Percentiles rank a stretch among this genome's conserved stretches.
These are phyloP conservation scores for Cadophora malorum DNA, from an alignment of 2,329 filamentous ascomycete species.

Conservation along the genomic window DNA sequence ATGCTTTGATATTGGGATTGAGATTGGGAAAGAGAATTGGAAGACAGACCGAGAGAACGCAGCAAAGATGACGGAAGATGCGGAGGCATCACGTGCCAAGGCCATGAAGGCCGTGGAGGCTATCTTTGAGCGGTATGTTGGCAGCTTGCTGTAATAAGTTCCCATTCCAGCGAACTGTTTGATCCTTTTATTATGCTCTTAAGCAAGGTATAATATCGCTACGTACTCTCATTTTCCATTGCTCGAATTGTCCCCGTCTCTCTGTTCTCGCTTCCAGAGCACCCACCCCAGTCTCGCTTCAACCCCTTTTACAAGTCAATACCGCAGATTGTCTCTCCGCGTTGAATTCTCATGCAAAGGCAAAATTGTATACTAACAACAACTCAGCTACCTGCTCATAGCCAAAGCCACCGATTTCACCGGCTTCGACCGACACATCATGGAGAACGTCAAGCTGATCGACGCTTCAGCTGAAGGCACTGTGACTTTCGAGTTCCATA, in stretches of 20 bases:
- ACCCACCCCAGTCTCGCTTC: not conserved
- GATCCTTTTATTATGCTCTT: too few species aligned
- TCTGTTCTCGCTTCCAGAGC: not conserved
- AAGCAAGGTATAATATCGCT: too few species aligned
- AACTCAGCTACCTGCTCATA: slow-evolving; percentile 38
- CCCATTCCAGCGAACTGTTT: too few species aligned
- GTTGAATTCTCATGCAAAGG: not conserved
- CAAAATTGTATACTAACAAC: not conserved
- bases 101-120: slow-evolving; percentile 40
- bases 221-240: too few species aligned
- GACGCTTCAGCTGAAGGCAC: slow-evolving; percentile 45
- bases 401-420: slow-evolving; percentile 26
- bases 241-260: too few species aligned
- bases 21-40: not conserved
- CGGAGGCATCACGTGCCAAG: slow-evolving; percentile 30
- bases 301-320: not conserved
- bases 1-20: too few species aligned
- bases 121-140: slow-evolving; percentile 42
- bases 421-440: slow-evolving; percentile 40
- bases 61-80: slow-evolving; percentile 22
- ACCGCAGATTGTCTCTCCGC: not conserved
- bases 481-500: slow-evolving; percentile 52
- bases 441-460: slow-evolving; percentile 40
- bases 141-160: not conserved
- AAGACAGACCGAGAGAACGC: not conserved